Percentiles rank a stretch among this genome's conserved stretches.
Conservation (phyloP, 2,329 filamentous ascomycete species). For the Tolypocladium amazonense region DNA sequence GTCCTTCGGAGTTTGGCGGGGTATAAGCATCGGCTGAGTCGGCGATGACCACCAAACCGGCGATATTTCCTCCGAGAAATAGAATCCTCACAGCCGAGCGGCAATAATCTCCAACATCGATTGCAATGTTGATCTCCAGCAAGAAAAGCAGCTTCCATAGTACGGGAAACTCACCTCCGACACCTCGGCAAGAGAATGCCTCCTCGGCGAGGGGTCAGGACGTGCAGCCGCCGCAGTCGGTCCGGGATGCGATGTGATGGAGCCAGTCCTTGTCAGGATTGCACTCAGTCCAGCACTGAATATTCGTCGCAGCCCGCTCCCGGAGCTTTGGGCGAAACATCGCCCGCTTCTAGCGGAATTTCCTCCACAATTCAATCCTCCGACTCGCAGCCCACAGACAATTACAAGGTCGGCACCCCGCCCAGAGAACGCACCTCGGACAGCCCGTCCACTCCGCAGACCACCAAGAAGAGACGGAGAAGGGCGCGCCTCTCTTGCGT, state of each 20-base stretch:
- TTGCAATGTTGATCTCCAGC: not conserved
- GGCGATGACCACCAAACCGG: not conserved
- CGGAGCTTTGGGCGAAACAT: not conserved
- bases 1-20: not conserved
- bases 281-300: not conserved
- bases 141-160: too few relatives aligned
- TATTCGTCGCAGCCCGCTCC: not conserved
- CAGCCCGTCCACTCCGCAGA: not conserved
- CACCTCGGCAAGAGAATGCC: not conserved
- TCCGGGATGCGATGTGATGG: not conserved
- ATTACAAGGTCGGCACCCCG: not conserved
- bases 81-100: not conserved
- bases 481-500: conserved; percentile 4
- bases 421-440: not conserved
- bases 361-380: not conserved
- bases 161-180: too few relatives aligned
- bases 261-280: not conserved
- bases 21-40: not conserved
- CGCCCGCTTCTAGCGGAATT: not conserved
- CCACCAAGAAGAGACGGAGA: not conserved
- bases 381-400: not conserved
- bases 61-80: not conserved
- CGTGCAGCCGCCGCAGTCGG: not conserved
- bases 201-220: not conserved
- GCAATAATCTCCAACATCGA: not conserved